Evolutionary conservation across 2,329 filamentous ascomycete genomes (phyloP).

Genomic region (Simplicillium sp.): DNA sequence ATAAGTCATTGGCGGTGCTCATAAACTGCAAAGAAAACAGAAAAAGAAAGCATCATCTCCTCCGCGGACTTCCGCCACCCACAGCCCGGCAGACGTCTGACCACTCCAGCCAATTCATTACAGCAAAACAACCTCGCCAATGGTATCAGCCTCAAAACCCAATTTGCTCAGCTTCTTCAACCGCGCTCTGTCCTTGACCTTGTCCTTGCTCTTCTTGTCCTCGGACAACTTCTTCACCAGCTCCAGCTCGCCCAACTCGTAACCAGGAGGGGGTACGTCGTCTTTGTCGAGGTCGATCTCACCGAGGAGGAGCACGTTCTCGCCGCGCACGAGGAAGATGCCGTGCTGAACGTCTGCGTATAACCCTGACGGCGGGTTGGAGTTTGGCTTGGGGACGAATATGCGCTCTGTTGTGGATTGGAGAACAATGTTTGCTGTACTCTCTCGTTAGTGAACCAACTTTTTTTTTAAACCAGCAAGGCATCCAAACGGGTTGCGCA

Average conservation of each 20-base stretch:
- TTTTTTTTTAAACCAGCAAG: neutral
- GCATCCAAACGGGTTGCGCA: slow-evolving; percentile 32
- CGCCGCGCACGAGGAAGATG: slow-evolving; percentile 84
- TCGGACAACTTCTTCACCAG: slow-evolving; percentile 66
- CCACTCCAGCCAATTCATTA: slow-evolving; percentile 24
- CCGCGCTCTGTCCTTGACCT: slow-evolving; percentile 62
- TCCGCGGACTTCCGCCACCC: neutral
- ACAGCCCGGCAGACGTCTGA: slow-evolving; percentile 1
- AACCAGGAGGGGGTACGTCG: slow-evolving; percentile 72
- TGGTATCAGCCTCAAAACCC: slow-evolving; percentile 82
- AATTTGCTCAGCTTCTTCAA: slow-evolving; percentile 62
- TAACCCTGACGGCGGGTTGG: slow-evolving; percentile 29
- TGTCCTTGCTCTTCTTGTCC: slow-evolving; percentile 59
- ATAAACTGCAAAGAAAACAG: slow-evolving; percentile 4
- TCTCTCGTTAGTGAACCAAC: slow-evolving; percentile 5
- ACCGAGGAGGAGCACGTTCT: slow-evolving; percentile 92
- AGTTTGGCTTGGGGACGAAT: slow-evolving; percentile 50
- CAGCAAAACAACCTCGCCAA: slow-evolving; percentile 63
- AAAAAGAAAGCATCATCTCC: slow-evolving; percentile 5
- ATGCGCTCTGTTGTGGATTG: slow-evolving; percentile 88
- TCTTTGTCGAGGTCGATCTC: slow-evolving; percentile 97
- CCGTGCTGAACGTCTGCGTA: slow-evolving; percentile 82
- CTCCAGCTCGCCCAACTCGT: slow-evolving; percentile 54
- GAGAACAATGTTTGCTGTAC: slow-evolving; percentile 80
- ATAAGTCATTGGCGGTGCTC: neutral